These are phyloP conservation scores for Lichtheimia ramosa DNA, from an alignment of 371 early-diverging fungal species.

Conservation along the genomic window DNA sequence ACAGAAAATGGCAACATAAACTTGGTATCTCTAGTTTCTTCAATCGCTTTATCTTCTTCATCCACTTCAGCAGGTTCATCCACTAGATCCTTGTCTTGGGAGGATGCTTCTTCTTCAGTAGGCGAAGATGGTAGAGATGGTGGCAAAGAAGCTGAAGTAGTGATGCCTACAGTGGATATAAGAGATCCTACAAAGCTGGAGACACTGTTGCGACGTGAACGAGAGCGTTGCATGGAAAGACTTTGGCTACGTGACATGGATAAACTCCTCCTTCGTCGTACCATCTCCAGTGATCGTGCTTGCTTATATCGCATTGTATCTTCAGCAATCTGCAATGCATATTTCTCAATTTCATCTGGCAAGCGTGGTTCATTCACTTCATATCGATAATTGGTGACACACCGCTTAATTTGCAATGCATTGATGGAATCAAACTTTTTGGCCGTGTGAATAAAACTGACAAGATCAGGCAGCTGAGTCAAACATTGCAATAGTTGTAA, in stretches of 20 bases:
- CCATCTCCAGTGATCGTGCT: slow-evolving; percentile 22
- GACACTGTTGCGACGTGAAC: slow-evolving; percentile 32
- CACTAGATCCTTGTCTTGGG: neutral
- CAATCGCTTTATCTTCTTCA: slow-evolving; percentile 40
- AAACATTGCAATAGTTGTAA: slow-evolving; percentile 80
- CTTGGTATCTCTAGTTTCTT: slow-evolving; percentile 50
- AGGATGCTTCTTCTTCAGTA: neutral
- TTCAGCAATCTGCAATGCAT: slow-evolving; percentile 64
- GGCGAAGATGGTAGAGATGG: slow-evolving; percentile 16
- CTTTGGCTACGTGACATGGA: slow-evolving; percentile 20
- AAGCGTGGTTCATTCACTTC: slow-evolving; percentile 77
- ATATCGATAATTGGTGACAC: slow-evolving; percentile 77
- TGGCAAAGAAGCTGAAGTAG: slow-evolving; percentile 18
- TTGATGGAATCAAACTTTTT: slow-evolving; percentile 64
- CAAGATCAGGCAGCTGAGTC: slow-evolving; percentile 64
- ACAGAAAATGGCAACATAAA: slow-evolving; percentile 58
- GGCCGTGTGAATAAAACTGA: slow-evolving; percentile 71
- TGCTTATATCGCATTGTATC: slow-evolving; percentile 57
- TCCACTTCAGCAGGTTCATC: slow-evolving; percentile 28
- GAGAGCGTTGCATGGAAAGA: slow-evolving; percentile 18
- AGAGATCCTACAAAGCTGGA: slow-evolving; percentile 27
- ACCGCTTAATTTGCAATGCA: slow-evolving; percentile 68
- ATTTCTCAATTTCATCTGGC: slow-evolving; percentile 70
- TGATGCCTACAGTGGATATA: slow-evolving; percentile 23
- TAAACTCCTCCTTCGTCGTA: neutral